phyloP scores from a whole-genome alignment of 73 alveolate species.

The Paramecium caudatum region DNA sequence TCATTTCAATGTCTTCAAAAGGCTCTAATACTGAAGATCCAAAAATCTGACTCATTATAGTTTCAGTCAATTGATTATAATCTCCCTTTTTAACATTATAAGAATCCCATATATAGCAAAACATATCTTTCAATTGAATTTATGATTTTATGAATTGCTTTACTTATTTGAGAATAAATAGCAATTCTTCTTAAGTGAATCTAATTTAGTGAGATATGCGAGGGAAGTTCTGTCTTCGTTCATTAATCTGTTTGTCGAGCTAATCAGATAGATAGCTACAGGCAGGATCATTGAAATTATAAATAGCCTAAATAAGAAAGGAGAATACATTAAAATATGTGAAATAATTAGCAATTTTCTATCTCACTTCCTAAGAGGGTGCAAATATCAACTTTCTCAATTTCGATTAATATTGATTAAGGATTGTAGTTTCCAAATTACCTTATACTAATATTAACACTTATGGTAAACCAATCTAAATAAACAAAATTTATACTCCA shows the following conservation, averaged over 20 bases:
- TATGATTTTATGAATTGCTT: background rate
- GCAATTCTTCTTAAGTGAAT: constrained; percentile 14
- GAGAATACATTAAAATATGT: background rate
- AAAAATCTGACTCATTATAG: background rate
- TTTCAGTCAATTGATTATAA: constrained; percentile 15
- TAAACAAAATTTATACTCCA: background rate
- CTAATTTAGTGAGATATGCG: background rate
- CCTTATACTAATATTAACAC: background rate
- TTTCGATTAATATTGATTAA: background rate
- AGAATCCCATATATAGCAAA: constrained; percentile 3
- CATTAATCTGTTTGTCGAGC: background rate
- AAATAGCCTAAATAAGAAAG: background rate
- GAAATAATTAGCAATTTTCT: background rate
- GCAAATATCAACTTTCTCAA: background rate
- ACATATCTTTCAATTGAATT: constrained; percentile 34
- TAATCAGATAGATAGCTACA: background rate
- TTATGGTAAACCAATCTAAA: background rate
- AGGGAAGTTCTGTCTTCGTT: background rate
- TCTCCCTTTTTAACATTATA: constrained; percentile 15
- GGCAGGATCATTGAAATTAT: background rate
- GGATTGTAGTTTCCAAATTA: background rate
- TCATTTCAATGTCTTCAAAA: constrained; percentile 54
- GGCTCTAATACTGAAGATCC: constrained; percentile 32
- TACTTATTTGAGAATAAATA: background rate
- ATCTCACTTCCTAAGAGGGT: background rate